Evolutionary conservation across 2,329 filamentous ascomycete genomes (phyloP).

Genomic region (Aspergillus fischeri): DNA sequence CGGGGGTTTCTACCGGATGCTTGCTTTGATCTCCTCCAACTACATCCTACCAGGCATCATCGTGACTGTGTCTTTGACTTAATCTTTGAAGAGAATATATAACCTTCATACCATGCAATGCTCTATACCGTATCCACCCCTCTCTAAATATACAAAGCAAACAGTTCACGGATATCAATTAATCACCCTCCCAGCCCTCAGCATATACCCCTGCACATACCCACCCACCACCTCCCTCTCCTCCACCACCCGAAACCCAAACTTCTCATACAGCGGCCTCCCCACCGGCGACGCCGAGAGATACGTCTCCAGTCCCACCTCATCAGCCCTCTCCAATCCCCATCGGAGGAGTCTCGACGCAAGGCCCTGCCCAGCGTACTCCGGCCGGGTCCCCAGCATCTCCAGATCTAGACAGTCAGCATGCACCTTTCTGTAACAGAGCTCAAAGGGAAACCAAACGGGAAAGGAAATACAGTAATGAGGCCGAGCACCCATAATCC

Average conservation of each 20-base stretch:
- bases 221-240: conserved; percentile 1
- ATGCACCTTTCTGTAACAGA: background rate
- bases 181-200: background rate
- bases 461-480: conserved; percentile 22
- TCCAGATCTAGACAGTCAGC: conserved; percentile 17
- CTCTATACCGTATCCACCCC: background rate
- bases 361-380: conserved; percentile 19
- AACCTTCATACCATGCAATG: too few species aligned
- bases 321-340: conserved; percentile 34
- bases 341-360: conserved; percentile 30
- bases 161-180: background rate
- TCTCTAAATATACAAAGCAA: background rate
- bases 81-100: too few species aligned
- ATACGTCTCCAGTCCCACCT: conserved; percentile 31
- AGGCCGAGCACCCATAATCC: conserved; percentile 15
- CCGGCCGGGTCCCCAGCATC: conserved; percentile 21
- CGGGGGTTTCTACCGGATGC: too few species aligned
- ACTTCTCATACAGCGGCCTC: conserved; percentile 35
- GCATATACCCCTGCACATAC: conserved; percentile 8
- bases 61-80: too few species aligned
- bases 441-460: too few species aligned
- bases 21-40: too few species aligned
- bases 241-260: conserved; percentile 31
- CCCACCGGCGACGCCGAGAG: conserved; percentile 34
- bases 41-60: too few species aligned